Base-by-base conservation (phyloP, 108 stramenopile genomes). In the Licmophora abbreviata region DNA sequence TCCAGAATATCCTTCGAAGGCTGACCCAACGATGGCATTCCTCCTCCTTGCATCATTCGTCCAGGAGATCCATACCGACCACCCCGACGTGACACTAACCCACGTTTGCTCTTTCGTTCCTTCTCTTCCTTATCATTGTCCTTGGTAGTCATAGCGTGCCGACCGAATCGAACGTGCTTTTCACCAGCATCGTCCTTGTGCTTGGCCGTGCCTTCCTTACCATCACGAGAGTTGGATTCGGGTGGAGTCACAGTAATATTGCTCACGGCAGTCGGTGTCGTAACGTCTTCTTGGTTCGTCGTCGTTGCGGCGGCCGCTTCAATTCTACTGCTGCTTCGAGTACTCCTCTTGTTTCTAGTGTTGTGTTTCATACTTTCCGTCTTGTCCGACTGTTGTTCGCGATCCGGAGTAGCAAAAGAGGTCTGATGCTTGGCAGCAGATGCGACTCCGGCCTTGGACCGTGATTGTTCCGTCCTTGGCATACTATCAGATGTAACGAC, bases 81-180 rank as follows among this genome's bases (percentile, higher is more conserved):
- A 45, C 67, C 67, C 8, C 67, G 35, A 12, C 67, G 58, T 29
- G 67, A 68, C 9, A 68, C 67, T 6, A 59, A 29, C 0, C 67
- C 67, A 20, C 54, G 54, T 43, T 59, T 35, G 12, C n/a, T n/a
- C n/a, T n/a, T n/a, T n/a, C n/a, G n/a, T n/a, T n/a, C n/a, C n/a
- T n/a, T n/a, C n/a, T n/a, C n/a, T n/a, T n/a, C n/a, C n/a, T n/a
- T n/a, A n/a, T n/a, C n/a, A n/a, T n/a, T n/a, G n/a, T n/a, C n/a
- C n/a, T n/a, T n/a, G n/a, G n/a, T n/a, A n/a, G n/a, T n/a, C n/a
- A n/a, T n/a, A n/a, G n/a, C n/a, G n/a, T n/a, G n/a, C n/a, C n/a
- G n/a, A n/a, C n/a, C n/a, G n/a, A n/a, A n/a, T n/a, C n/a, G n/a
- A n/a, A n/a, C n/a, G n/a, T n/a, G n/a, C n/a, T n/a, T n/a, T n/a